Percentiles rank a stretch among this genome's conserved stretches.
These are phyloP conservation scores for Hygrophila difformis DNA, from an alignment of 257 asterid species.

Conservation along the genomic window DNA sequence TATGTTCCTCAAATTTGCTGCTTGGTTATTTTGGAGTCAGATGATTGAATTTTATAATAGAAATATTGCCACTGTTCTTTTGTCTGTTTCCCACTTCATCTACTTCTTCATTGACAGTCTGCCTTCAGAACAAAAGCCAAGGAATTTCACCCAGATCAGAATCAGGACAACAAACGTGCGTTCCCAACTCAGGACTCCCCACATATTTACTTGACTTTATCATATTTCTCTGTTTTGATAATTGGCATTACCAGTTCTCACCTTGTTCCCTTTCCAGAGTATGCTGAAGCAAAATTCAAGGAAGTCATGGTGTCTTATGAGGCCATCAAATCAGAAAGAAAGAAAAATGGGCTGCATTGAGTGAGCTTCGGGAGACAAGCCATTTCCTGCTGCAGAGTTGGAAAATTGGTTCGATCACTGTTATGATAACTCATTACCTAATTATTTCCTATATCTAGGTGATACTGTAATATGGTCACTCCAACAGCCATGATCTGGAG, in stretches of 20 bases:
- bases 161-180: conserved; percentile 69
- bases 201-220: not conserved
- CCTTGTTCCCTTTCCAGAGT: conserved; percentile 34
- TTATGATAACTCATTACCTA: not conserved
- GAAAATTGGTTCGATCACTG: not conserved
- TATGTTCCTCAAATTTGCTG: too few species aligned
- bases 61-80: not conserved
- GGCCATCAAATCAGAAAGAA: conserved; percentile 57
- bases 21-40: too few species aligned
- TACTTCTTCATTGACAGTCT: conserved; percentile 37
- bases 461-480: not conserved
- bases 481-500: conserved; percentile 17
- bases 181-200: conserved; percentile 1
- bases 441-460: conserved; percentile 8
- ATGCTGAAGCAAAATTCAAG: conserved; percentile 71
- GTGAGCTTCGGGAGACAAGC: not conserved
- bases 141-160: conserved; percentile 93
- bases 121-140: conserved; percentile 86
- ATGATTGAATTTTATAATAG: too few species aligned
- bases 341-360: conserved; percentile 21
- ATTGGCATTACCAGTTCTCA: conserved; percentile 7
- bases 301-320: conserved; percentile 63
- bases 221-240: conserved; percentile 11
- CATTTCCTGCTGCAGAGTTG: not conserved
- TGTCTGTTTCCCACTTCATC: conserved; percentile 3